Percentiles rank a stretch among this genome's conserved stretches.
Evolutionary conservation across 2,329 filamentous ascomycete genomes (phyloP).

Genomic region (Curvularia sp.): DNA sequence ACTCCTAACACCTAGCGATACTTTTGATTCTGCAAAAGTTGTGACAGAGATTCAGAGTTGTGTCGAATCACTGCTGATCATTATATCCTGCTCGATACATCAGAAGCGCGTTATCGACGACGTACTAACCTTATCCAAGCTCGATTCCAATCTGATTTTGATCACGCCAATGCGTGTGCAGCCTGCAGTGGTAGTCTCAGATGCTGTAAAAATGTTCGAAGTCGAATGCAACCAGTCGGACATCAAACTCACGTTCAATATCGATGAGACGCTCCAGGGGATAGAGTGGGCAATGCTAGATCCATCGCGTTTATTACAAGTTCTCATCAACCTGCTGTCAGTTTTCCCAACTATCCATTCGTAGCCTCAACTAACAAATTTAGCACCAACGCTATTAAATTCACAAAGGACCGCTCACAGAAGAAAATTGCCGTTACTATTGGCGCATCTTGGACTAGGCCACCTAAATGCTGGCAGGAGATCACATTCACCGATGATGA

Average conservation of each 20-base stretch:
- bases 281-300: conserved; percentile 44
- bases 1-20: neutral
- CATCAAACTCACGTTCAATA: conserved; percentile 49
- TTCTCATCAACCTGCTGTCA: conserved; percentile 40
- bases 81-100: conserved; percentile 48
- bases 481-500: conserved; percentile 27
- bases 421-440: conserved; percentile 50
- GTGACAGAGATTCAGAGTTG: conserved; percentile 30
- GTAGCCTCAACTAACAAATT: conserved; percentile 31
- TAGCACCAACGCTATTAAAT: conserved; percentile 43
- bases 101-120: conserved; percentile 53
- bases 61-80: conserved; percentile 45
- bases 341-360: conserved; percentile 29
- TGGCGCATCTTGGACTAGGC: conserved; percentile 38
- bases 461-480: conserved; percentile 23
- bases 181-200: conserved; percentile 29
- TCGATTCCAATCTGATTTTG: conserved; percentile 38
- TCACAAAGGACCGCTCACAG: conserved; percentile 45
- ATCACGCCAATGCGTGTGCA: conserved; percentile 37
- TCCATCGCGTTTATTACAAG: conserved; percentile 36
- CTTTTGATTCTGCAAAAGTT: conserved; percentile 16
- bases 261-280: conserved; percentile 50
- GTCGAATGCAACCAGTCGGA: conserved; percentile 41
- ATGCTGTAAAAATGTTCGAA: conserved; percentile 41
- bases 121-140: conserved; percentile 47